A percentile compares a stretch with the other conserved stretches of the same genome.
These are phyloP conservation scores for Kodamaea sagamina DNA, from an alignment of 805 yeast species.

Conservation along the genomic window DNA sequence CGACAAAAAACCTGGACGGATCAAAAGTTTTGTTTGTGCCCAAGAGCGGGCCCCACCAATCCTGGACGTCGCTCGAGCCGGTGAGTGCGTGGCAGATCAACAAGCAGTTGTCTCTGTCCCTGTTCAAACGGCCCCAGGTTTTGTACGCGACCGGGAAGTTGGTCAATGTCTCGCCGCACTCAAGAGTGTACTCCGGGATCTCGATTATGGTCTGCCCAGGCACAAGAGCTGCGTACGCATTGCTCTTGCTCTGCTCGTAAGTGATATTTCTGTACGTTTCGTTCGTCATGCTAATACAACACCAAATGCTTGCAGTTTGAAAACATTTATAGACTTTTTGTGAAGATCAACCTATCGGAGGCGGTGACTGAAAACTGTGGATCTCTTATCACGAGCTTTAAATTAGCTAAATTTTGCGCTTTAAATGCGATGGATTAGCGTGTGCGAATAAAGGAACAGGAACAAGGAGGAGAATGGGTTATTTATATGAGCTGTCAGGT, in stretches of 20 bases:
- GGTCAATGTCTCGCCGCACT: constrained; percentile 72
- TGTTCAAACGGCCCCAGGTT: constrained; percentile 89
- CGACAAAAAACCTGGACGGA: constrained; percentile 79
- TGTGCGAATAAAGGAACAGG: no score
- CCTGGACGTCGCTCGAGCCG: constrained; percentile 92
- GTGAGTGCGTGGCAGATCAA: constrained; percentile 96
- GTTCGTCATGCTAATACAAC: constrained; percentile 19
- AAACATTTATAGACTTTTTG: constrained; percentile 15
- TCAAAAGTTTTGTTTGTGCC: constrained; percentile 89
- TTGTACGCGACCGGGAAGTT: constrained; percentile 93
- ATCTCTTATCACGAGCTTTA: neutral
- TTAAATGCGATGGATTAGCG: neutral
- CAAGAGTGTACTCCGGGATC: constrained; percentile 72
- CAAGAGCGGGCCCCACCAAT: constrained; percentile 98
- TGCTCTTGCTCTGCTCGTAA: constrained; percentile 50
- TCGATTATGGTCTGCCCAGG: constrained; percentile 76
- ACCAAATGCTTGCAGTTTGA: constrained; percentile 21
- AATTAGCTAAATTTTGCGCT: neutral
- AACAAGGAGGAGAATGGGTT: neutral
- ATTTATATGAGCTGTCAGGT: no score
- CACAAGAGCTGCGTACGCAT: constrained; percentile 71
- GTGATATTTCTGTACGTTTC: constrained; percentile 40
- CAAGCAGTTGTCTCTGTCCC: constrained; percentile 68
- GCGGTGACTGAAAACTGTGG: constrained; percentile 10
- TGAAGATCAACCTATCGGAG: neutral